Conservation (phyloP, 2,329 filamentous ascomycete genomes). For the Westerdykella sp. region DNA sequence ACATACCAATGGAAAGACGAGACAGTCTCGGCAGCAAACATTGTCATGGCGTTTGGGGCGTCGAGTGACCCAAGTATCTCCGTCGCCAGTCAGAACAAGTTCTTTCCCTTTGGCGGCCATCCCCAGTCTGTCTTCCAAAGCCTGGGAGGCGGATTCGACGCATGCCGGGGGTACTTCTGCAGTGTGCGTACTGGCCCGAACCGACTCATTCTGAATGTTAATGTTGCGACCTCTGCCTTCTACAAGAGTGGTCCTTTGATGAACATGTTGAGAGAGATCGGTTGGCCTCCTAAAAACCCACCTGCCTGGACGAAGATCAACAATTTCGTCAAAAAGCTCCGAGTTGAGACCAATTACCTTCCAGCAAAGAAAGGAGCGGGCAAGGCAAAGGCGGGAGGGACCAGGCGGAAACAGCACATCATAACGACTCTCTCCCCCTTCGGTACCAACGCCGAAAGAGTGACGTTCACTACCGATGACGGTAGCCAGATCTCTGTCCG, state of each 20-base stretch:
- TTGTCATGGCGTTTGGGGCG: conserved; percentile 48
- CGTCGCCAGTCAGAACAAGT: conserved; percentile 49
- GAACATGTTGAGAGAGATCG: conserved; percentile 22
- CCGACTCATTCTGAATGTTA: conserved; percentile 56
- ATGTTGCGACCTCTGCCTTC: conserved; percentile 56
- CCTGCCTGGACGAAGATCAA: conserved; percentile 9
- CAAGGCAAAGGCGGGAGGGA: conserved; percentile 13
- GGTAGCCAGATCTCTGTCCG: conserved; percentile 10
- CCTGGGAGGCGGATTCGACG: conserved; percentile 50
- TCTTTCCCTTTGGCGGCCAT: conserved; percentile 40
- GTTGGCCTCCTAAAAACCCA: conserved; percentile 3
- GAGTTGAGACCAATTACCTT: conserved; percentile 39
- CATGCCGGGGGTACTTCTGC: conserved; percentile 56
- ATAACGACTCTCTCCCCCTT: conserved; percentile 34
- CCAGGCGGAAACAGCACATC: conserved; percentile 32
- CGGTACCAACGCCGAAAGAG: conserved; percentile 29
- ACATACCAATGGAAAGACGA: conserved; percentile 44
- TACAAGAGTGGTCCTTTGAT: conserved; percentile 45
- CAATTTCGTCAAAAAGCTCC: conserved; percentile 35
- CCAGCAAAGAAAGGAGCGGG: conserved; percentile 21
- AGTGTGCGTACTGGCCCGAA: conserved; percentile 55
- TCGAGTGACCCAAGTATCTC: conserved; percentile 39
- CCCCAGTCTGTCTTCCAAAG: conserved; percentile 32
- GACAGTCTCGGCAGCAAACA: conserved; percentile 53
- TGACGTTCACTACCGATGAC: conserved; percentile 11